A percentile compares a stretch with the other conserved stretches of the same genome.
phyloP scores from a whole-genome alignment of 2,329 filamentous ascomycete genomes.

The Pestalotiopsis sp. region DNA sequence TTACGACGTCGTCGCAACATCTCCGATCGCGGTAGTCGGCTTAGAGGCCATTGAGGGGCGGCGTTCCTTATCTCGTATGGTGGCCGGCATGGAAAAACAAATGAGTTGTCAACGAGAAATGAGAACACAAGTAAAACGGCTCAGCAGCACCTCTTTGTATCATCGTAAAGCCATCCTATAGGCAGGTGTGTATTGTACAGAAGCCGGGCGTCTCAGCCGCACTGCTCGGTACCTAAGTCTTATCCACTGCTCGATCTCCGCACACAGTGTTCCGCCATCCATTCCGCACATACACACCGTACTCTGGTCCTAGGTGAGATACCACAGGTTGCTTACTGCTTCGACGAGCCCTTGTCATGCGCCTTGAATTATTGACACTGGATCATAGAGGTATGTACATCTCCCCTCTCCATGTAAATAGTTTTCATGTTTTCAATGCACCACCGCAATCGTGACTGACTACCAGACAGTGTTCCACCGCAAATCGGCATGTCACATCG shows the following conservation, averaged over 20 bases:
- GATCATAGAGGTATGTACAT: too few species aligned
- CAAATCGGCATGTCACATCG: neutral
- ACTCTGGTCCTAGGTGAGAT: neutral
- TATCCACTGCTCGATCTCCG: slow-evolving; percentile 5
- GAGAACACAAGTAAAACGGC: neutral
- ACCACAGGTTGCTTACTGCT: neutral
- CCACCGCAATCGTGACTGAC: too few species aligned
- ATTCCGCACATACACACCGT: neutral
- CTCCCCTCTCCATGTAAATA: too few species aligned
- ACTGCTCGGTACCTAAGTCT: neutral
- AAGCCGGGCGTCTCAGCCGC: slow-evolving; percentile 6
- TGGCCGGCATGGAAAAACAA: neutral
- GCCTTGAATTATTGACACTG: too few species aligned
- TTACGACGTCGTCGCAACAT: slow-evolving; percentile 15
- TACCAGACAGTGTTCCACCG: neutral
- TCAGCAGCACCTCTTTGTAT: neutral
- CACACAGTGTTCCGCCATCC: neutral
- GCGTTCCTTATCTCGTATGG: neutral
- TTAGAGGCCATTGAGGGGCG: slow-evolving; percentile 9
- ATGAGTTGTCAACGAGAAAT: neutral
- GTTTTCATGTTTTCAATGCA: too few species aligned
- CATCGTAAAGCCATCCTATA: neutral
- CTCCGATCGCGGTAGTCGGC: slow-evolving; percentile 16
- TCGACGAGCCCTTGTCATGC: too few species aligned
- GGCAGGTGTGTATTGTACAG: neutral